Evolutionary conservation across 2,329 filamentous ascomycete species (phyloP), one percentile per base, ranked within the genome.

Genomic region (Cladosporium oxysporum): DNA sequence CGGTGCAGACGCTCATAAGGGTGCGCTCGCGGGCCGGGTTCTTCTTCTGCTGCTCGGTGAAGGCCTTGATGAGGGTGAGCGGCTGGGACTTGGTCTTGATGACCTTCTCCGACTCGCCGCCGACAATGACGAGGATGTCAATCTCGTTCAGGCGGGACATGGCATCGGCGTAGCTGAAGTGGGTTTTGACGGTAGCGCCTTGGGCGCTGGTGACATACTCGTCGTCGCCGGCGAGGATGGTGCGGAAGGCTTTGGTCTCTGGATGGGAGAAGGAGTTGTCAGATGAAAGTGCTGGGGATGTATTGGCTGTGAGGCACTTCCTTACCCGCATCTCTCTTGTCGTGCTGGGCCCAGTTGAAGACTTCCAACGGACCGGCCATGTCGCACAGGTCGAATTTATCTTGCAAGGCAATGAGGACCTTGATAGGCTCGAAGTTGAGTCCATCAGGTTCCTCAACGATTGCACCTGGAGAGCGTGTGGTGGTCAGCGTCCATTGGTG

Each of bases 1-100:
- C 92, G 57, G 91, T 92, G 83, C 90, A 93, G 78, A 96, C 83
- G 71, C 90, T 91, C 71, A 95, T 82, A 74, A 95, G 83, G 59
- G 91, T 93, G 72, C 92, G 90, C 83, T 96, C 92, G 73, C 90
- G 90, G 74, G 83, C 84, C 14, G 91, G 90, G 73, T 93, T 90
- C 73, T 87, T 88, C 83, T 91, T 88, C 81, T 95, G 91, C 66
- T 94, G 83, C 76, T 93, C 90, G 69, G 90, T 86, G 79, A 90
- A 95, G 74, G 89, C 88, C 72, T 85, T 85, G 83, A 95, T 91
- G 76, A 94, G 83, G 69, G 83, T 81, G 68, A 93, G 83, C 28
- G 90, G 90, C 77, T 92, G 76, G 49, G 66, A 87, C 75, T 91
- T 90, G 74, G 84, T 80, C 79, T 91, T 88, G 75, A 93, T 79